Evolutionary conservation across 257 asterid genomes (phyloP).

Genomic region (Sherardia arvensis): DNA sequence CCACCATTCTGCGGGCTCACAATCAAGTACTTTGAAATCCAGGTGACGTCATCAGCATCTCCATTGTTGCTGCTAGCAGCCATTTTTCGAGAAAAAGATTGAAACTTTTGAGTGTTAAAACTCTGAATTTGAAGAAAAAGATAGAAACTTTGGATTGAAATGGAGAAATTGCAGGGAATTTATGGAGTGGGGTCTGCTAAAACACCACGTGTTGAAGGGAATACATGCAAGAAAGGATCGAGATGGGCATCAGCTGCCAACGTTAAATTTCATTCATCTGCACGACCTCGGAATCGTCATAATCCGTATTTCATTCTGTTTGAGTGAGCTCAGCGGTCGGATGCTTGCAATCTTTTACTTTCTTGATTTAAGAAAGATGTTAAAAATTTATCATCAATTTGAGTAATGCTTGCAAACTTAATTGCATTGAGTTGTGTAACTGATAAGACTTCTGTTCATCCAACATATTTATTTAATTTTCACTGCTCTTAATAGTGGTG

Average conservation of each 20-base stretch:
- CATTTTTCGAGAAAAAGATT: background rate
- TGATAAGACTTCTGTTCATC: too few species aligned
- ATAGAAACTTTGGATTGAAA: background rate
- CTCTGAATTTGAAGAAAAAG: too few species aligned
- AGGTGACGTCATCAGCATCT: background rate
- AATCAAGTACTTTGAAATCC: slow-evolving; percentile 38
- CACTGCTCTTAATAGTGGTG: too few species aligned
- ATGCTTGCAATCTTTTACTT: too few species aligned
- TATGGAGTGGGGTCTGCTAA: background rate
- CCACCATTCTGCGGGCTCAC: slow-evolving; percentile 62
- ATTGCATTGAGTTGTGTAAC: too few species aligned
- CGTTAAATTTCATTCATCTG: background rate
- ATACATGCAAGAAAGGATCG: background rate
- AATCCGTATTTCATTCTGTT: too few species aligned
- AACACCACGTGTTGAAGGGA: background rate
- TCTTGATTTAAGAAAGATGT: background rate
- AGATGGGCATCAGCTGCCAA: background rate
- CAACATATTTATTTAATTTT: too few species aligned
- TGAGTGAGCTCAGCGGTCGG: too few species aligned
- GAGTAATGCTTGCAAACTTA: too few species aligned
- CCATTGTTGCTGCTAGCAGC: background rate
- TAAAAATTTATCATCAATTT: background rate
- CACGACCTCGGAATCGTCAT: background rate
- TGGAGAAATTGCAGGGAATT: background rate
- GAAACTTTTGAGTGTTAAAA: background rate